Percentiles rank a stretch among this genome's conserved stretches.
Evolutionary conservation across 108 stramenopile genomes (phyloP).

Genomic region (Fragilariopsis cylindrus): DNA sequence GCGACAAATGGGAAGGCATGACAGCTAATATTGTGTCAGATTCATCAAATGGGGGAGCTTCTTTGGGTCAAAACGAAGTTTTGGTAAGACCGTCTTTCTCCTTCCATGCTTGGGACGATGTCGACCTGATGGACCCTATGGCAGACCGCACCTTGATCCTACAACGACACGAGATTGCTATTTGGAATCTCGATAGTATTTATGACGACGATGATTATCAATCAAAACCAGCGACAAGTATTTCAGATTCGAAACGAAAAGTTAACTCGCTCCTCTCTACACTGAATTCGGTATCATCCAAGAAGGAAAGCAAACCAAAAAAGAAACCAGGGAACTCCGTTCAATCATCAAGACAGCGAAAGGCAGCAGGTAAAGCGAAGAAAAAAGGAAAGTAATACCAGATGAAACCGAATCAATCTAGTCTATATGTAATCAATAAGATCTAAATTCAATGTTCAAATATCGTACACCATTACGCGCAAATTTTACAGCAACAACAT

Average conservation of each 20-base stretch:
- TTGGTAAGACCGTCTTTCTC: constrained; percentile 28
- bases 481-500: background rate
- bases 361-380: constrained; percentile 2
- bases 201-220: constrained; percentile 29
- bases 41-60: constrained; percentile 16
- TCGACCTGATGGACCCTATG: constrained; percentile 20
- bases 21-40: constrained; percentile 54
- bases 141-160: constrained; percentile 33
- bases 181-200: constrained; percentile 64
- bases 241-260: constrained; percentile 40
- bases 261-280: constrained; percentile 42
- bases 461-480: background rate
- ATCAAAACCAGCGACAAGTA: constrained; percentile 19
- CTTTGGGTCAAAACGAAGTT: constrained; percentile 34
- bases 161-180: constrained; percentile 59
- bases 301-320: constrained; percentile 3
- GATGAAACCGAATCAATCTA: too few relatives aligned
- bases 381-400: background rate
- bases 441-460: background rate
- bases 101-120: constrained; percentile 21
- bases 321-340: background rate
- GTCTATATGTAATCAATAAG: too few relatives aligned
- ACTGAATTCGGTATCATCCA: constrained; percentile 30
- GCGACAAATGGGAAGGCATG: constrained; percentile 60
- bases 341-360: constrained; percentile 9